Evolutionary conservation across 192 early-diverging fungal species (phyloP), one percentile per base, ranked within the genome.

Genomic region (Lobulomyces angularis): DNA sequence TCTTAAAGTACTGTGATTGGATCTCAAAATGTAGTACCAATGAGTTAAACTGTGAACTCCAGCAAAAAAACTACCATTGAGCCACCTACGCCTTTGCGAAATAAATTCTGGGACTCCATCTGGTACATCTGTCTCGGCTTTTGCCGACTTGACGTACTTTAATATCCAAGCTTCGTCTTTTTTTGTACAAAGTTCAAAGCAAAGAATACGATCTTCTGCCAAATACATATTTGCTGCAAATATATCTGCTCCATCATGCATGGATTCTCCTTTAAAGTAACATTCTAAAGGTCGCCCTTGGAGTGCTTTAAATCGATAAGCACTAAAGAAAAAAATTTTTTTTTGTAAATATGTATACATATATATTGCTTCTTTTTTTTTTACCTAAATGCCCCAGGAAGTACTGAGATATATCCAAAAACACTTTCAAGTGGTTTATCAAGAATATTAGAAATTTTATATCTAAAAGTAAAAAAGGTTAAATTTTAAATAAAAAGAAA

Each of bases 401-500:
- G 23, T n/a, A 51, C 87, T 1, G 81, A 80, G 39, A 90, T 90
- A 42, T 84, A 90, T 2, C 87, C 87, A 42, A 84, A 84, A 14
- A 86, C 76, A 3, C 81, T 84, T 49, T 95, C 91, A 12, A 95
- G 68, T 4, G 91, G 89, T 65, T 95, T 95, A 67, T 95, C 91
- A 14, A 95, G 74, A 35, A 94, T 94, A 55, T 94, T 94, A 32
- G 82, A 86, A 73, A 94, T 94, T 52, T 95, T 95, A 77, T 95
- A 80, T 48, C 79, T 77, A 59, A 80, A 80, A n/a, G n/a, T n/a
- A n/a, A n/a, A n/a, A n/a, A n/a, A n/a, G n/a, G n/a, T n/a, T n/a
- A n/a, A n/a, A n/a, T n/a, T n/a, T n/a, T n/a, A n/a, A n/a, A n/a
- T n/a, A n/a, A n/a, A n/a, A n/a, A 27, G 8, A 8, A 8, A 14